Evolutionary conservation across 306 rosid species (phyloP).

Genomic region (Cucurbita moschata): DNA sequence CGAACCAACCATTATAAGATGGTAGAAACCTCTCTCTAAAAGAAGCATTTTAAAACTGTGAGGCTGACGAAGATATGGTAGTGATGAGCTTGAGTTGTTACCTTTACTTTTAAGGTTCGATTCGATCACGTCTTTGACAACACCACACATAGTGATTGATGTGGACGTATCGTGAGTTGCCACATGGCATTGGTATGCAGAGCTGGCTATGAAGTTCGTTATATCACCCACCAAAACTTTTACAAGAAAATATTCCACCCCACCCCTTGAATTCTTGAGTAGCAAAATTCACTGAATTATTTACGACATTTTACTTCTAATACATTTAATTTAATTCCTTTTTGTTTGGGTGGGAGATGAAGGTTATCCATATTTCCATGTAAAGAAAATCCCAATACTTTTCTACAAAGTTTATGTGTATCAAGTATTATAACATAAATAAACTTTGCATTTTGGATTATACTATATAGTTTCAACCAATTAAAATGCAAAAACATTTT

Average conservation of each 20-base stretch:
- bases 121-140: not conserved
- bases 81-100: no score
- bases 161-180: not conserved
- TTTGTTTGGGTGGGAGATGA: not conserved
- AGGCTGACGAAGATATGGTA: no score
- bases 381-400: not conserved
- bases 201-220: not conserved
- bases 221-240: no score
- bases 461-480: not conserved
- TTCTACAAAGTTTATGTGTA: not conserved
- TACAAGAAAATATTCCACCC: no score
- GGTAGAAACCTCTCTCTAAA: no score
- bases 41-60: no score
- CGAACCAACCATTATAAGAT: no score
- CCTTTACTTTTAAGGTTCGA: not conserved
- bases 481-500: no score
- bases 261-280: not conserved
- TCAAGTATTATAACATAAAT: not conserved
- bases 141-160: not conserved
- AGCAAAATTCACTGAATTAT: not conserved
- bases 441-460: not conserved
- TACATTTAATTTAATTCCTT: not conserved
- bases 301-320: not conserved
- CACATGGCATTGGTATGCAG: not conserved
- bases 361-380: slow-evolving; percentile 2